Evolutionary conservation across 1,139 yeast genomes (phyloP).

Genomic region (Blastobotrys capitulatus): DNA sequence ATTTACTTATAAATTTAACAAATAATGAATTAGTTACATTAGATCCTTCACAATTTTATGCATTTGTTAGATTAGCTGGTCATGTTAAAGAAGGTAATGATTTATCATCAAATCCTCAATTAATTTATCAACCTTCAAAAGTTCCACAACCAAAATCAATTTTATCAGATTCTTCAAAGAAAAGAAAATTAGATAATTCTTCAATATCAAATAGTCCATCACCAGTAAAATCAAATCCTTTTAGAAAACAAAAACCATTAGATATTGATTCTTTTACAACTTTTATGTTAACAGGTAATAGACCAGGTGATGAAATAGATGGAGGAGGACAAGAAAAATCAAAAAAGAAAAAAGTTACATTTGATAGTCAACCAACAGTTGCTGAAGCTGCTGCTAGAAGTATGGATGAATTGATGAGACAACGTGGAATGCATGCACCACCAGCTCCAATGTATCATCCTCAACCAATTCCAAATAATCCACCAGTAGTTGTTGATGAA

Average conservation of each 20-base stretch:
- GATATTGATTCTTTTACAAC: conserved; percentile 36
- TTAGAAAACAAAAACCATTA: conserved; percentile 22
- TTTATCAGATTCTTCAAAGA: conserved; percentile 23
- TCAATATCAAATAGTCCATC: not conserved
- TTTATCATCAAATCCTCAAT: conserved; percentile 10
- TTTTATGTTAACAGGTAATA: conserved; percentile 33
- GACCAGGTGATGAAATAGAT: conserved; percentile 22
- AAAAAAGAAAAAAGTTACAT: conserved; percentile 34
- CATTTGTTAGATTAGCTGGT: conserved; percentile 36
- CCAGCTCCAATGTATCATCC: conserved; percentile 11
- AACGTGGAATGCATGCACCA: conserved; percentile 22
- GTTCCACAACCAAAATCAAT: conserved; percentile 37
- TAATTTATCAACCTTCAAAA: conserved; percentile 28
- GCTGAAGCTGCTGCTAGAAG: conserved; percentile 38
- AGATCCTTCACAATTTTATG: conserved; percentile 39
- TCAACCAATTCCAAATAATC: not conserved
- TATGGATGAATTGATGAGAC: conserved; percentile 36
- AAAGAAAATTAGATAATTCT: conserved; percentile 21
- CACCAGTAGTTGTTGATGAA: conserved; percentile 20
- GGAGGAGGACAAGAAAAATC: conserved; percentile 13
- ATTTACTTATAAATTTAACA: conserved; percentile 27
- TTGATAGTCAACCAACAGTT: conserved; percentile 34
- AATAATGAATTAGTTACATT: conserved; percentile 31
- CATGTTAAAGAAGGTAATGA: conserved; percentile 33
- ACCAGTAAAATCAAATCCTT: conserved; percentile 25